Conservation (phyloP, 2,329 filamentous ascomycete genomes). For the Aspergillus puulaauensis region DNA sequence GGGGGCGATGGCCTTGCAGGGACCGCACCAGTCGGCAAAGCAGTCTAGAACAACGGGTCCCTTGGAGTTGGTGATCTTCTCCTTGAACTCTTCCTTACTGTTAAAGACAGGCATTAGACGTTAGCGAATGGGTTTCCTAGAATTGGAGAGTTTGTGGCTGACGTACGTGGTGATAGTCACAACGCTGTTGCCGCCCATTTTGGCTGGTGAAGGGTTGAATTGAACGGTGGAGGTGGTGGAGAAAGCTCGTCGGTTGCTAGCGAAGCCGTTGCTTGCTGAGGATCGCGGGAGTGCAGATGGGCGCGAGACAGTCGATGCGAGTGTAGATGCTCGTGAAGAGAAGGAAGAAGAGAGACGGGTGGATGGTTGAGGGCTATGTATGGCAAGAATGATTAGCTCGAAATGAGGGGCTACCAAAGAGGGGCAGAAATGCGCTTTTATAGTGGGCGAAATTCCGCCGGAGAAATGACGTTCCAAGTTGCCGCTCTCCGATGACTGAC, state of each 20-base stretch:
- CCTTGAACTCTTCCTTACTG: constrained; percentile 61
- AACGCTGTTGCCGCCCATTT: constrained; percentile 28
- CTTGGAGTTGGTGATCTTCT: constrained; percentile 49
- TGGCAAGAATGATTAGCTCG: constrained; percentile 18
- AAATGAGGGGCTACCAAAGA: constrained; percentile 22
- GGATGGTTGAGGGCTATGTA: constrained; percentile 26
- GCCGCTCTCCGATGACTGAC: constrained; percentile 23
- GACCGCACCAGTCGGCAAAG: constrained; percentile 89
- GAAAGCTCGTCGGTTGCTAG: constrained; percentile 26
- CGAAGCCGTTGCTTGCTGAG: neutral
- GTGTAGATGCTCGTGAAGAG: constrained; percentile 12
- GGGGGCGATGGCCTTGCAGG: constrained; percentile 88
- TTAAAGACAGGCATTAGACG: neutral
- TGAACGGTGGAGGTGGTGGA: constrained; percentile 33
- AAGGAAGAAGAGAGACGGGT: constrained; percentile 24
- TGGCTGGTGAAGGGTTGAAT: constrained; percentile 43
- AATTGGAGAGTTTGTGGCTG: too few relatives aligned
- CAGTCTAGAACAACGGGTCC: constrained; percentile 76
- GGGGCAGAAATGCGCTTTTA: constrained; percentile 27
- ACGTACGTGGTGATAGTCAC: constrained; percentile 28
- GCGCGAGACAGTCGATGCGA: constrained; percentile 12
- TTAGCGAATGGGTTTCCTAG: neutral
- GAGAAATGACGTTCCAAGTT: constrained; percentile 27
- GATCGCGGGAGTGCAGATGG: constrained; percentile 6
- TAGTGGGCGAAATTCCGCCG: constrained; percentile 20